A percentile compares a stretch with the other conserved stretches of the same genome.
Conservation (phyloP, 805 yeast species). For the Yamadazyma tumulicola region DNA sequence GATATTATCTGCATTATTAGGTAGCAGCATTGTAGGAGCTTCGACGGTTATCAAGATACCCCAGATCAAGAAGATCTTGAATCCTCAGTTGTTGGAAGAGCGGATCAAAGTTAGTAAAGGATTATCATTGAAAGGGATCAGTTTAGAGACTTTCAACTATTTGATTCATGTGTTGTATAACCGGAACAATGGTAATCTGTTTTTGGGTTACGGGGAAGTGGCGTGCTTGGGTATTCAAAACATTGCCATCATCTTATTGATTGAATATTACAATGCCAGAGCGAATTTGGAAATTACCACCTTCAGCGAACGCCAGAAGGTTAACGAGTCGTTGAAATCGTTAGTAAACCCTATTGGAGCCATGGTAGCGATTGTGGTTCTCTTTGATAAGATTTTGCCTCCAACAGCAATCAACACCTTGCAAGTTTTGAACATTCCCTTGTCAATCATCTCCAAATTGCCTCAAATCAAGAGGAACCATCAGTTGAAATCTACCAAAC, state of each 20-base stretch:
- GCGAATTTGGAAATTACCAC: conserved; percentile 14
- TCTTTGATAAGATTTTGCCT: conserved; percentile 33
- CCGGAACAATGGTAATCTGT: conserved; percentile 28
- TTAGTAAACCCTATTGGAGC: conserved; percentile 24
- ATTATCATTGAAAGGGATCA: conserved; percentile 31
- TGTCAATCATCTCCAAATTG: conserved; percentile 33
- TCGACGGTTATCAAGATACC: conserved; percentile 40
- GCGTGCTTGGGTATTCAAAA: conserved; percentile 38
- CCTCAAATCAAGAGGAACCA: conserved; percentile 38
- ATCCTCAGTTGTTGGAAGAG: conserved; percentile 21
- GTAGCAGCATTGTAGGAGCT: conserved; percentile 33
- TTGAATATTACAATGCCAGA: conserved; percentile 30
- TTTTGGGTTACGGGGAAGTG: conserved; percentile 40
- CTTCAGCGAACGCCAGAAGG: conserved; percentile 17
- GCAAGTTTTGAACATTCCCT: conserved; percentile 37
- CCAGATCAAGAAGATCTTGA: conserved; percentile 34
- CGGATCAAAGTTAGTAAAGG: conserved; percentile 34
- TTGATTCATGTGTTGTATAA: conserved; percentile 40
- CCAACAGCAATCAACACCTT: conserved; percentile 22
- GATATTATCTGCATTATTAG: conserved; percentile 29
- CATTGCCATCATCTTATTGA: conserved; percentile 30
- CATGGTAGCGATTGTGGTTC: conserved; percentile 24
- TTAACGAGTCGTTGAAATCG: conserved; percentile 13
- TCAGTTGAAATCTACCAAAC: conserved; percentile 31
- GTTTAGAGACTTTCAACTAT: conserved; percentile 34